A percentile compares a stretch with the other conserved stretches of the same genome.
Conservation (phyloP, 352 stramenopile genomes). For the Globisporangium perplexum region DNA sequence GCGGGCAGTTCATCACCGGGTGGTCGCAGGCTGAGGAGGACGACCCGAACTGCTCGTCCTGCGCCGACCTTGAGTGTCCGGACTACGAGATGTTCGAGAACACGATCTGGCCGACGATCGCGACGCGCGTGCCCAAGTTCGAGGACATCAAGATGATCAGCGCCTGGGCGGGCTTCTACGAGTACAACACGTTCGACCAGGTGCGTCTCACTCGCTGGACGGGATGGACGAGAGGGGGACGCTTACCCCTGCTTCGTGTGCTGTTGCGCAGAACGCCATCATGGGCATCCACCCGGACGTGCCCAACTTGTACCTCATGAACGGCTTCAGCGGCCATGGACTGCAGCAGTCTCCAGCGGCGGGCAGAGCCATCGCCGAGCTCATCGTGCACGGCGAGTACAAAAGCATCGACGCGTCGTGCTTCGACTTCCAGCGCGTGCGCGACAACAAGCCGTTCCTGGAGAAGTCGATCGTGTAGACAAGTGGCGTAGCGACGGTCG, state of each 20-base stretch:
- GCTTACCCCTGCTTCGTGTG: neutral
- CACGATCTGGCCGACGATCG: conserved; percentile 79
- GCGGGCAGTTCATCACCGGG: conserved; percentile 69
- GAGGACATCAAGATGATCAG: conserved; percentile 78
- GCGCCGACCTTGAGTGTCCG: conserved; percentile 61
- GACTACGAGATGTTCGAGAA: conserved; percentile 73
- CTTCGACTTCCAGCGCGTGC: conserved; percentile 69
- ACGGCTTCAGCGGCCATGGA: conserved; percentile 81
- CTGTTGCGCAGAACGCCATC: conserved; percentile 58
- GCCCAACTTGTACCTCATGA: conserved; percentile 78
- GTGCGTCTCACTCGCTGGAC: conserved; percentile 12
- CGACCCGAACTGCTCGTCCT: conserved; percentile 54
- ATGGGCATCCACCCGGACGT: conserved; percentile 74
- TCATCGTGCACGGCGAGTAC: conserved; percentile 65
- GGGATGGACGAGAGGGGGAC: no score
- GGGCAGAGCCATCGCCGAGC: conserved; percentile 67
- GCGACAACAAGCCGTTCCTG: conserved; percentile 61
- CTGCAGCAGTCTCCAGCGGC: conserved; percentile 77
- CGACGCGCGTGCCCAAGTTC: conserved; percentile 64
- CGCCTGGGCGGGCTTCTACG: conserved; percentile 79
- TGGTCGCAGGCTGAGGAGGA: conserved; percentile 51
- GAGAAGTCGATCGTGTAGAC: conserved; percentile 75
- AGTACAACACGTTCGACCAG: conserved; percentile 87
- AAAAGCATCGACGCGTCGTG: conserved; percentile 68
- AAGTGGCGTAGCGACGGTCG: no score